Evolutionary conservation across 306 rosid species (phyloP), one percentile per base, ranked within the genome.

Genomic region (Fragaria nilgerrensis): DNA sequence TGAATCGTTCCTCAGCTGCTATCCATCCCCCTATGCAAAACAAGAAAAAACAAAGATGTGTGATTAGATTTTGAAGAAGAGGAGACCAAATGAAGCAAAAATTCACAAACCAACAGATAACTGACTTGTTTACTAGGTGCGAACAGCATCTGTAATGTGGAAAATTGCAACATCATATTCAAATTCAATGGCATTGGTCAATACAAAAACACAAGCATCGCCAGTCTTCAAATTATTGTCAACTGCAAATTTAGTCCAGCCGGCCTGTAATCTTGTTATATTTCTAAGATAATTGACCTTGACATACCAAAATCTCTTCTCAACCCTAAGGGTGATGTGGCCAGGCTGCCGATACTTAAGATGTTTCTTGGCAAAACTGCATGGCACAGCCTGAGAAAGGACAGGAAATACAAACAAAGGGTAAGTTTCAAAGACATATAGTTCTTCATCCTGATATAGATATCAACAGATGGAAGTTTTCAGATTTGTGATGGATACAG

Each of bases 401-500:
- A 56, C 12, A 56, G 23, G 63, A 56, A 23, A 9, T 22, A 56
- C 3, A 11, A 56, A 23, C 14, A 56, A n/a, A n/a, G 32, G 13
- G 63, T n/a, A 56, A 50, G 22, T 19, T 6, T 56, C 29, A 56
- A 10, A 11, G 13, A 56, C 56, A 53, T 20, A 53, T 20, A 19
- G 52, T 11, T 44, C 48, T 44, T 44, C 48, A 2, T 44, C 48
- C 48, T 44, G 14, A 36, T 36, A 44, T 14, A 14, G 63, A 8
- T 9, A 56, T 22, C 29, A 22, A 9, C 32, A 55, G 2, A 55
- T n/a, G n/a, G 12, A n/a, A 56, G 63, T 23, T 56, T 9, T 10
- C 0, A 36, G 16, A 71, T 27, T 83, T 76, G 48, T 75, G 62
- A 55, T 68, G 68, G 10, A 58, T 80, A 75, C 12, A 37, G 48